Percentiles rank a stretch among this genome's conserved stretches.
Conservation (phyloP, 352 stramenopile species). For the Globisporangium middletonii region DNA sequence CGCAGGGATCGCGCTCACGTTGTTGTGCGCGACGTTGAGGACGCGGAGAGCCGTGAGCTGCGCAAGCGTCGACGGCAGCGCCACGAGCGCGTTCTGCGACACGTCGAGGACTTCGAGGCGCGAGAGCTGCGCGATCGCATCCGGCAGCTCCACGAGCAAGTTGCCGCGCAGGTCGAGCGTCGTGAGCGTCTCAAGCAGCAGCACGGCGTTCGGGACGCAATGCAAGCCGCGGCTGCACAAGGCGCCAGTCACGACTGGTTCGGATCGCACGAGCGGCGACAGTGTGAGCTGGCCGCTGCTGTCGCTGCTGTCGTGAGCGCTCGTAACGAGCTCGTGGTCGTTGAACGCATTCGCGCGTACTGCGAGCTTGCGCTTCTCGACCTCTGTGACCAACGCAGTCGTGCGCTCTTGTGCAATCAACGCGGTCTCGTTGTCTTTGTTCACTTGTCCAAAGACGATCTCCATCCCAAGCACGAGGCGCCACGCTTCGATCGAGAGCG, state of each 20-base stretch:
- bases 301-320: constrained; percentile 15
- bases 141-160: constrained; percentile 36
- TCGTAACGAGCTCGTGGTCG: constrained; percentile 11
- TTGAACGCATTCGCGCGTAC: constrained; percentile 13
- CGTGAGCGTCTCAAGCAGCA: constrained; percentile 25
- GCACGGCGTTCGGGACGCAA: constrained; percentile 28
- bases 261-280: too few species aligned
- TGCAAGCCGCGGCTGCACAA: constrained; percentile 11
- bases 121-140: constrained; percentile 22
- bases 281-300: neutral
- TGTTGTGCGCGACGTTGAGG: constrained; percentile 53
- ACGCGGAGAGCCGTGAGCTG: constrained; percentile 27
- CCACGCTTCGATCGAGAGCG: constrained; percentile 40
- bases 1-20: constrained; percentile 27
- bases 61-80: constrained; percentile 25
- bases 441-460: constrained; percentile 38
- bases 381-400: constrained; percentile 21
- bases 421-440: neutral
- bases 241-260: neutral
- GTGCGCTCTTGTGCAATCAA: constrained; percentile 11
- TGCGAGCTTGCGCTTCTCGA: constrained; percentile 29
- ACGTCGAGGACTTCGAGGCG: constrained; percentile 38
- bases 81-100: constrained; percentile 52
- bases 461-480: constrained; percentile 42
- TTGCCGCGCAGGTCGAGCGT: constrained; percentile 50